phyloP scores from a whole-genome alignment of 371 early-diverging fungal species.

The Coemansia sp. region DNA sequence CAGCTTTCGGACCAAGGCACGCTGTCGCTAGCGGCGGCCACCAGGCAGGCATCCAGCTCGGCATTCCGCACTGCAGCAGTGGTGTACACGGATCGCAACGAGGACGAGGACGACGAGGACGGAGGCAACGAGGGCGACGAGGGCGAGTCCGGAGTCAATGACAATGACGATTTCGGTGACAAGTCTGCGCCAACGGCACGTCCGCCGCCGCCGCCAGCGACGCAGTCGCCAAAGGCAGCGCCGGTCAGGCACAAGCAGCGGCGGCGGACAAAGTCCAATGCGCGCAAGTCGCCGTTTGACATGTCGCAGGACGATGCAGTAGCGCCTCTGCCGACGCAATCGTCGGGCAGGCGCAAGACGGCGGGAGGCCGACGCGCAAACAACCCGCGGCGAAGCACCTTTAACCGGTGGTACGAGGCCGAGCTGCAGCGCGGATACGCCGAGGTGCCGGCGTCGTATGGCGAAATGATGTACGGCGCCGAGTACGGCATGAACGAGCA shows the following conservation, averaged over 20 bases:
- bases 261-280: conserved; percentile 1
- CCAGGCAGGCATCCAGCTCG: conserved; percentile 26
- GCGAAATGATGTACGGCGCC: conserved; percentile 12
- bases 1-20: conserved; percentile 14
- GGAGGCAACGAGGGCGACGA: no score
- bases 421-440: conserved; percentile 15
- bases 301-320: neutral
- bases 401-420: conserved; percentile 17
- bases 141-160: no score
- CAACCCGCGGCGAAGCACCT: conserved; percentile 11
- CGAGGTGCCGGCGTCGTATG: conserved; percentile 12
- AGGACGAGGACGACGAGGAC: neutral
- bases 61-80: conserved; percentile 35
- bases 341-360: conserved; percentile 1
- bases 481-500: conserved; percentile 15
- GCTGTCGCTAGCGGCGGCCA: conserved; percentile 27
- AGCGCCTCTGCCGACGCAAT: conserved; percentile 6
- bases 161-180: no score
- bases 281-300: conserved; percentile 6
- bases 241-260: neutral
- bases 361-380: neutral
- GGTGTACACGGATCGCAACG: conserved; percentile 20
- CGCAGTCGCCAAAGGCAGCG: neutral
- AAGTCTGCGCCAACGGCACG: neutral
- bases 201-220: conserved; percentile 3